Evolutionary conservation across 2,329 filamentous ascomycete species (phyloP), one percentile per base, ranked within the genome.

Genomic region (Chrysoporthe deuterocubensis): DNA sequence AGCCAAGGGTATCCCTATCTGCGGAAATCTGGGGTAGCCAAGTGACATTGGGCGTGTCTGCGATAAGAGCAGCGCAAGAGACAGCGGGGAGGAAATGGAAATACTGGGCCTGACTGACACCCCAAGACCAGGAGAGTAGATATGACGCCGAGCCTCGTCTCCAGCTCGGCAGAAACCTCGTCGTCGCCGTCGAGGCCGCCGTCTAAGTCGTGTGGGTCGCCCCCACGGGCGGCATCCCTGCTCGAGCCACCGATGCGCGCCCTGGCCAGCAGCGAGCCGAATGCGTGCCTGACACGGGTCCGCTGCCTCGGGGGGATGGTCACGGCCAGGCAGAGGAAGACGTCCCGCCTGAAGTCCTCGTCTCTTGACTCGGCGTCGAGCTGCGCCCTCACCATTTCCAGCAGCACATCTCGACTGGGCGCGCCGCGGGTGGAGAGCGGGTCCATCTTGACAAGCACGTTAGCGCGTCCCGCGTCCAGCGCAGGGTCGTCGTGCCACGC

Each of bases 301-400:
- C 66, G 68, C 62, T 70, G 68, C 48, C 62, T 67, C 11, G 32
- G 62, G 18, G 68, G 68, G 8, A 70, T 34, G 5, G 68, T 70
- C 18, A 70, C 68, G 16, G 68, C 68, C 18, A 70, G 63, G 60
- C 66, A 70, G 66, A 70, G 68, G 54, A 70, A 70, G n/a, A 64
- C 62, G 43, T 70, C 68, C 16, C 66, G 64, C 46, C 65, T 68
- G 56, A 67, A 67, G n/a, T 68, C 62, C 21, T 70, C 50, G 21
- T 66, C 59, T 37, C 42, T 42, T 13, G 14, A 9, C 46, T 40
- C 60, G 40, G 37, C 44, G 32, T 70, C 59, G 58, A 70, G 63
- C 48, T 70, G 68, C 11, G 62, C 32, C 59, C 65, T 70, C 58
- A 70, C 63, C 65, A 68, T 65, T 3, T 54, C 52, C 60, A 70